Conservation (phyloP, 805 yeast genomes). For the Ogataea nitratoaversa region DNA sequence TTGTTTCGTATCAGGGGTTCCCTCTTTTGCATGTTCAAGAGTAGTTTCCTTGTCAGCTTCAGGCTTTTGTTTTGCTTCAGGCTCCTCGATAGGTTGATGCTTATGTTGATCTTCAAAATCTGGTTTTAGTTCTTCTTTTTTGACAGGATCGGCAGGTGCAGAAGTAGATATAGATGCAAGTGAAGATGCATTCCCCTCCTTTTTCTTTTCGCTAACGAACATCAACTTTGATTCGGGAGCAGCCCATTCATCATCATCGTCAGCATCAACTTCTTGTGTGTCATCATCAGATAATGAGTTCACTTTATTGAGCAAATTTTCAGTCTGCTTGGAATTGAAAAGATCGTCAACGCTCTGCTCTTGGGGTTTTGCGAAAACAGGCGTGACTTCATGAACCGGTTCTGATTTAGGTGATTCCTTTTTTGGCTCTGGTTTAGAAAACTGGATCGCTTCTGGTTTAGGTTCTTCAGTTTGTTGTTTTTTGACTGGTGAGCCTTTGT, state of each 20-base stretch:
- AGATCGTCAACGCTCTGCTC: constrained; percentile 44
- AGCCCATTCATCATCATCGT: constrained; percentile 29
- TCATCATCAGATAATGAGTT: constrained; percentile 37
- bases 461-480: constrained; percentile 16
- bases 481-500: constrained; percentile 30
- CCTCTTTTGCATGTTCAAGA: neutral
- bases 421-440: constrained; percentile 1
- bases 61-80: too few relatives aligned
- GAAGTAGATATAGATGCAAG: neutral
- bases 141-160: constrained; percentile 1
- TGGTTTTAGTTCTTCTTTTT: constrained; percentile 5
- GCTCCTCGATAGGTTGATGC: too few relatives aligned
- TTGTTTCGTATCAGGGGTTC: too few relatives aligned
- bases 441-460: constrained; percentile 16
- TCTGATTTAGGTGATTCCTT: constrained; percentile 1
- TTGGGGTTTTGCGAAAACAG: constrained; percentile 25
- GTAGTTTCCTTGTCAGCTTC: constrained; percentile 9
- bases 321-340: constrained; percentile 44
- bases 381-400: constrained; percentile 6
- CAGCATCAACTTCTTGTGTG: constrained; percentile 28
- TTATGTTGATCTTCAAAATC: too few relatives aligned
- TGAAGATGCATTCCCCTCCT: neutral
- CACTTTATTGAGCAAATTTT: constrained; percentile 44
- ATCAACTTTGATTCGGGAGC: constrained; percentile 4
- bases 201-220: constrained; percentile 1